Percentiles rank a stretch among this genome's conserved stretches.
phyloP scores from a whole-genome alignment of 768 basidiomycete species.

The Mrakia frigida region DNA sequence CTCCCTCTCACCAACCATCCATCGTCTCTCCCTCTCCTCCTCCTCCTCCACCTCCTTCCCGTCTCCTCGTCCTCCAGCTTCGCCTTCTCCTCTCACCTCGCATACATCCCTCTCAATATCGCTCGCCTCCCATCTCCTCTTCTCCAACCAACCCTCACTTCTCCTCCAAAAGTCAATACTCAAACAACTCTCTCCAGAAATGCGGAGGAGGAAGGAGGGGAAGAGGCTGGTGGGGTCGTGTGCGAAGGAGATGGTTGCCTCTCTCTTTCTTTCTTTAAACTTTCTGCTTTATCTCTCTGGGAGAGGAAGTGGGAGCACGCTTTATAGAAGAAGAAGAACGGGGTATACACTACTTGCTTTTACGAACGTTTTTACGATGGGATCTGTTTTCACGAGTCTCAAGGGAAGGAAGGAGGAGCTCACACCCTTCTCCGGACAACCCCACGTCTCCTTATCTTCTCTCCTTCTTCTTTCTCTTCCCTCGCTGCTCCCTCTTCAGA shows the following conservation, averaged over 20 bases:
- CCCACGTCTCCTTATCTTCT: too few species aligned
- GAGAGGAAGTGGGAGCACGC: too few species aligned
- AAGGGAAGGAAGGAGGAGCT: too few species aligned
- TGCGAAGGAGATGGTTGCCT: not conserved
- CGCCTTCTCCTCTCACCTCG: not conserved
- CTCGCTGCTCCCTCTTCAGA: not conserved
- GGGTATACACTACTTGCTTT: too few species aligned
- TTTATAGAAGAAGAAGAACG: too few species aligned
- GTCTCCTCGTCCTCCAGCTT: not conserved
- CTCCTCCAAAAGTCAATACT: not conserved
- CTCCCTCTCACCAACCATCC: too few species aligned
- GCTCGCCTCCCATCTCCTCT: not conserved
- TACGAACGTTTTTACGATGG: too few species aligned
- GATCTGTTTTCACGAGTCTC: too few species aligned
- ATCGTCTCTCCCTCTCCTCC: not conserved
- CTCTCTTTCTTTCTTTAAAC: not conserved
- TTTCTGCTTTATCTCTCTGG: too few species aligned
- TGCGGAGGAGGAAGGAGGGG: not conserved
- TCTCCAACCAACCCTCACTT: too few species aligned
- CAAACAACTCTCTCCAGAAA: not conserved
- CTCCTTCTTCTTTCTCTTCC: not conserved
- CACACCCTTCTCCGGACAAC: too few species aligned
- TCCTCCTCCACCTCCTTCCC: not conserved
- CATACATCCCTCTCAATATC: not conserved
- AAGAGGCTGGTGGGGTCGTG: not conserved